Evolutionary conservation across 139 green algal genomes (phyloP).

Genomic region (Closterium sp.): DNA sequence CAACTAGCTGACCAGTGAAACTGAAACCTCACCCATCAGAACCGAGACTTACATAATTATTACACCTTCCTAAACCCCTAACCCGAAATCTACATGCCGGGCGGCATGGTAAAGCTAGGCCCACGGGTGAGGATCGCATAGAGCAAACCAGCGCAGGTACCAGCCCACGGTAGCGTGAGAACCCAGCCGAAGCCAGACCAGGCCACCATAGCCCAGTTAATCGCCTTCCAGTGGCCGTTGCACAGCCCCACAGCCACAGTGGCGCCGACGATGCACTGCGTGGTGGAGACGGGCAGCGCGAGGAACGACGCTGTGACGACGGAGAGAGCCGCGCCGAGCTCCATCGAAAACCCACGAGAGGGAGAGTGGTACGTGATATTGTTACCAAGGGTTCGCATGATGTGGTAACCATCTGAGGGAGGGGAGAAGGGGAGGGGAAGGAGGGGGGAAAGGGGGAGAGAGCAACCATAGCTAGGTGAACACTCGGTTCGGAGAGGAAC

Average conservation of each 20-base stretch:
- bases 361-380: conserved; percentile 68
- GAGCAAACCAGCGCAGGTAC: background rate
- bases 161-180: background rate
- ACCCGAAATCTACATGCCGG: background rate
- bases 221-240: conserved; percentile 60
- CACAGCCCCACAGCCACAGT: conserved; percentile 61
- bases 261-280: conserved; percentile 67
- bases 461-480: background rate
- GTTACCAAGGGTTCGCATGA: conserved; percentile 63
- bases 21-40: background rate
- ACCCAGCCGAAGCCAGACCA: background rate
- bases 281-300: conserved; percentile 73
- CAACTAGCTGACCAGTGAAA: too few species aligned
- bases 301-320: conserved; percentile 56
- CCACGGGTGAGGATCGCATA: background rate
- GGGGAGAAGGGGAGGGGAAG: background rate
- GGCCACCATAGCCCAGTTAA: conserved; percentile 1
- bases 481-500: too few species aligned
- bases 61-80: background rate
- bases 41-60: background rate
- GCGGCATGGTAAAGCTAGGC: background rate
- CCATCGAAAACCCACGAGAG: conserved; percentile 66
- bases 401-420: conserved; percentile 64
- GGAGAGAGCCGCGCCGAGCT: conserved; percentile 60
- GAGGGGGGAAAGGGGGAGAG: background rate